Evolutionary conservation across 2,329 filamentous ascomycete species (phyloP).

Genomic region (Cladosporium sp.): DNA sequence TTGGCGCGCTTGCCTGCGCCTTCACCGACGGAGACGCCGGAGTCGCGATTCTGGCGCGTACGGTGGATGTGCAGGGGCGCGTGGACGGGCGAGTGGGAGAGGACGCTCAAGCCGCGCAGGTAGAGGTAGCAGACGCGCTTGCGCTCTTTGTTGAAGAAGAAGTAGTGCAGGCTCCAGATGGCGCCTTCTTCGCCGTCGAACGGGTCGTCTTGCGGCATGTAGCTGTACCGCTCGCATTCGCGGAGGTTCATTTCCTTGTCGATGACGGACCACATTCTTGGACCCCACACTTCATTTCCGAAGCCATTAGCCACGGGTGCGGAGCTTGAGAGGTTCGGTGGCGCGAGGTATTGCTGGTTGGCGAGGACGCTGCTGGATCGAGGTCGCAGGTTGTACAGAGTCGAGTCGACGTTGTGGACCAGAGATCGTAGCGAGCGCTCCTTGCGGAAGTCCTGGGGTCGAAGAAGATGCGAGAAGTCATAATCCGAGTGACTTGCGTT

Average conservation of each 20-base stretch:
- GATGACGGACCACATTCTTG: slow-evolving; percentile 85
- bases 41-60: slow-evolving; percentile 31
- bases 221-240: slow-evolving; percentile 86
- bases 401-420: slow-evolving; percentile 83
- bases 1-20: slow-evolving; percentile 75
- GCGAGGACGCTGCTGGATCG: slow-evolving; percentile 18
- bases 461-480: slow-evolving; percentile 89
- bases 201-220: slow-evolving; percentile 82
- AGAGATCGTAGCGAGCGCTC: slow-evolving; percentile 76
- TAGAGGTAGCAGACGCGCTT: slow-evolving; percentile 96
- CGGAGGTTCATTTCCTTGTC: slow-evolving; percentile 92
- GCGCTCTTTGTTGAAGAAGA: slow-evolving; percentile 91
- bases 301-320: slow-evolving; percentile 22
- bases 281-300: slow-evolving; percentile 62
- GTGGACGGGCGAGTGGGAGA: slow-evolving; percentile 57
- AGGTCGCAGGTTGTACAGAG: slow-evolving; percentile 79
- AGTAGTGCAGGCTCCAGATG: slow-evolving; percentile 94
- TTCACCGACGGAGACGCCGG: slow-evolving; percentile 36
- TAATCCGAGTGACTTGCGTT: slow-evolving; percentile 97
- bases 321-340: slow-evolving; percentile 22
- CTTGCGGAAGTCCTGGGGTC: slow-evolving; percentile 83
- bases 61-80: slow-evolving; percentile 42
- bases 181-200: slow-evolving; percentile 89
- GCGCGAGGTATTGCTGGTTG: slow-evolving; percentile 22
- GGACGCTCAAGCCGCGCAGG: slow-evolving; percentile 78